Evolutionary conservation across 257 asterid genomes (phyloP), one percentile per base, ranked within the genome.

Genomic region (Catharanthus roseus): DNA sequence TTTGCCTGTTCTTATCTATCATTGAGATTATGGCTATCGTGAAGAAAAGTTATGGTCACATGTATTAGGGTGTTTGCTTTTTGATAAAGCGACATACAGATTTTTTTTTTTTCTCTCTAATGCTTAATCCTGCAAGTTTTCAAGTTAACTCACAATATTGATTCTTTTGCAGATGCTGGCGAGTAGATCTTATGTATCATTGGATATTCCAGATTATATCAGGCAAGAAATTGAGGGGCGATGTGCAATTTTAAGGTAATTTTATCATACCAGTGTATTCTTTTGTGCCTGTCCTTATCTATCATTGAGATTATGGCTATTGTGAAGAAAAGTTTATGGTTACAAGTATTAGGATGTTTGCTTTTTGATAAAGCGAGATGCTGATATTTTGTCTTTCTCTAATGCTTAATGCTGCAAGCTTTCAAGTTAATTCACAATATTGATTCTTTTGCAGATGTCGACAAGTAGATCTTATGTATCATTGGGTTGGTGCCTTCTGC

Each of bases 141-240:
- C 34, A 2, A 39, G 45, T 36, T 42, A 33, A n/a, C 36, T 54
- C 4, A 12, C 13, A 23, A 33, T 50, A 28, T 49, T 26, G 3
- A 10, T 55, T 65, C 42, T 9, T 55, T 73, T 66, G 50, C 67
- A 56, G 72, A 55, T 26, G 31, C 69, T 41, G 67, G 15, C 67
- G 23, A 26, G 23, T 64, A 38, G 41, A 38, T 19, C 42, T 23
- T 9, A 67, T 73, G 39, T 26, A 26, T 26, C 3, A 64, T 24
- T 24, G 10, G 24, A 93, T 93, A 71, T 93, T 96, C 85, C 97
- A 91, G 86, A 86, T 93, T 77, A 89, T 93, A 72, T 81, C 96
- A 28, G 97, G 98, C 76, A 78, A 74, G 71, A 93, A 93, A 75
- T 86, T 89, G 19, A 93, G 90, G 88, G 79, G 85, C 61, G 96